phyloP scores from a whole-genome alignment of 2,329 filamentous ascomycete genomes.

The Fusarium illudens region DNA sequence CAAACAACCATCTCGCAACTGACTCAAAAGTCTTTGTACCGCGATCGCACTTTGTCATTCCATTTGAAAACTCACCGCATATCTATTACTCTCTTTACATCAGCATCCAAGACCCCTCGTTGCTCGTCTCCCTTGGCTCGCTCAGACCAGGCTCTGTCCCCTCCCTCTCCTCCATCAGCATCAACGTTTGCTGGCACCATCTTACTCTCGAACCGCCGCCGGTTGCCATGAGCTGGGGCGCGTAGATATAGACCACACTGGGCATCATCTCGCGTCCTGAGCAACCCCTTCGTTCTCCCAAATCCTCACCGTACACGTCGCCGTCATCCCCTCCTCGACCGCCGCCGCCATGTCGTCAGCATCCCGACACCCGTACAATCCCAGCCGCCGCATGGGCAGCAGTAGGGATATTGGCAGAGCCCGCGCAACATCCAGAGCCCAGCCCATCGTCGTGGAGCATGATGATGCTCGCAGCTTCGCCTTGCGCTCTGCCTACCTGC shows the following conservation, averaged over 20 bases:
- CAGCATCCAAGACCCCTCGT: constrained; percentile 12
- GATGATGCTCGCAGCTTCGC: constrained; percentile 93
- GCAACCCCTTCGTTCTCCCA: constrained; percentile 26
- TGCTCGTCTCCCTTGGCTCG: constrained; percentile 34
- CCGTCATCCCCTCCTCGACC: constrained; percentile 12
- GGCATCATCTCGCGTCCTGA: constrained; percentile 45
- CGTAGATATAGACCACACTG: constrained; percentile 34
- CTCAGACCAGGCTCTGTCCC: constrained; percentile 11
- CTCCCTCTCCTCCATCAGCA: constrained; percentile 19
- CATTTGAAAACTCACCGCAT: constrained; percentile 19
- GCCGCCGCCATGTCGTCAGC: constrained; percentile 58
- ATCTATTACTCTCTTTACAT: constrained; percentile 20
- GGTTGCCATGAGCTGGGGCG: constrained; percentile 45
- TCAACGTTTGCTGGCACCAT: constrained; percentile 21
- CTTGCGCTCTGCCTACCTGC: constrained; percentile 87
- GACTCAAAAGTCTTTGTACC: constrained; percentile 18
- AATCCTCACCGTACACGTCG: neutral
- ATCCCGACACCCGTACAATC: constrained; percentile 58
- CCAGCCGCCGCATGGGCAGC: constrained; percentile 56
- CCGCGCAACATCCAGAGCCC: constrained; percentile 57
- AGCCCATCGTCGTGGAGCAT: constrained; percentile 61
- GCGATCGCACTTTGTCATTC: constrained; percentile 27
- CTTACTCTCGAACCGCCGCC: constrained; percentile 17
- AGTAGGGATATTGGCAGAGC: constrained; percentile 53
- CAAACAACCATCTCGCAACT: constrained; percentile 10